Conservation (phyloP, 805 yeast species). For the Candida chauliodis region DNA sequence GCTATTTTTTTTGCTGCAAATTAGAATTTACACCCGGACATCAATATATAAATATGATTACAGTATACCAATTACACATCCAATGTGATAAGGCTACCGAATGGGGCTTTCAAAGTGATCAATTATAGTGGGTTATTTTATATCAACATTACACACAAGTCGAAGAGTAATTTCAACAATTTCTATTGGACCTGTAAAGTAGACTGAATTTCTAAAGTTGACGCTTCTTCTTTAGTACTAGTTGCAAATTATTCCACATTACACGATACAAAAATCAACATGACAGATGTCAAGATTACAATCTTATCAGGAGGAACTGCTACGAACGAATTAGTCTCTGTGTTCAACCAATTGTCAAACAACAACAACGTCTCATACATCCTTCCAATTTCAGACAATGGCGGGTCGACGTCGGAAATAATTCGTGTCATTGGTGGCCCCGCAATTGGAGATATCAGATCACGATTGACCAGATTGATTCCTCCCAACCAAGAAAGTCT, state of each 20-base stretch:
- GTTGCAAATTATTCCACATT: no score
- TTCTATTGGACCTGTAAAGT: no score
- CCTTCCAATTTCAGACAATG: constrained; percentile 86
- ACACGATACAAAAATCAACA: no score
- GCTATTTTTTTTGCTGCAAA: constrained; percentile 5
- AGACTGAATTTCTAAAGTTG: no score
- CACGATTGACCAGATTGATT: constrained; percentile 72
- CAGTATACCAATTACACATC: constrained; percentile 3
- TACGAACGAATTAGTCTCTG: constrained; percentile 67
- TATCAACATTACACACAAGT: no score
- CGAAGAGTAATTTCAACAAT: no score
- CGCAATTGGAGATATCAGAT: constrained; percentile 89
- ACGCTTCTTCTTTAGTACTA: no score
- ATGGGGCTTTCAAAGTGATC: no score
- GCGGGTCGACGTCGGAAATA: constrained; percentile 91
- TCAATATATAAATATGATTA: background rate
- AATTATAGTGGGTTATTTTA: no score
- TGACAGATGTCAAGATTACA: constrained; percentile 6
- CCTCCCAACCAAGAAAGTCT: constrained; percentile 44
- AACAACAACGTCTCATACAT: constrained; percentile 49
- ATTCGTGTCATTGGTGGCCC: constrained; percentile 88
- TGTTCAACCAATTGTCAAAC: background rate
- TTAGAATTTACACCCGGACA: constrained; percentile 1
- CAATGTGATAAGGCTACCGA: no score
- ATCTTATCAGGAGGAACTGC: constrained; percentile 81